phyloP scores from a whole-genome alignment of 1,284 basidiomycete species.

The Moniliella sp. region DNA sequence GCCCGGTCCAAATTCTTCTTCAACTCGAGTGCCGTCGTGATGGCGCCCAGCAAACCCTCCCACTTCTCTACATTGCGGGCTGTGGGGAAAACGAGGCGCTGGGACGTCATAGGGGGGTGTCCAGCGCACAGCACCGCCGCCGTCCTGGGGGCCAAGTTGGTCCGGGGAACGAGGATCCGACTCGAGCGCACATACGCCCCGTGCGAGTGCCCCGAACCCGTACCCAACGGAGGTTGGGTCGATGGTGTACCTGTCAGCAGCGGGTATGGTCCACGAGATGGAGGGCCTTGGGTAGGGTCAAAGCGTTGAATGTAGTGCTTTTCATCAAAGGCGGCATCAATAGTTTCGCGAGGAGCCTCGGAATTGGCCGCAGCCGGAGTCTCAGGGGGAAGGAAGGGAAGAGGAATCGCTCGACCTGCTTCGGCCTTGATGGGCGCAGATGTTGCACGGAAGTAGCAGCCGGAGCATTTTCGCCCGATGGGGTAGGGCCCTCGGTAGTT shows the following conservation, averaged over 20 bases:
- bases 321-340: conserved; percentile 15
- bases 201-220: conserved; percentile 14
- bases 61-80: conserved; percentile 27
- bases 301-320: conserved; percentile 26
- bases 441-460: too few species aligned
- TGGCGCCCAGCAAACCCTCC: conserved; percentile 30
- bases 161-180: conserved; percentile 22
- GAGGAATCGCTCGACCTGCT: too few species aligned
- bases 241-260: conserved; percentile 27
- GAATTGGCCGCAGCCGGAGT: conserved; percentile 1
- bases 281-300: conserved; percentile 4
- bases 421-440: too few species aligned
- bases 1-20: conserved; percentile 27
- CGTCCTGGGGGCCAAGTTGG: conserved; percentile 14
- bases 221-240: conserved; percentile 15
- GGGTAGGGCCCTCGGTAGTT: too few species aligned
- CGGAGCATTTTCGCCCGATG: too few species aligned
- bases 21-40: conserved; percentile 26
- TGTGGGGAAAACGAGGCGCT: conserved; percentile 25
- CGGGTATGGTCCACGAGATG: conserved; percentile 17
- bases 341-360: conserved; percentile 17
- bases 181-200: conserved; percentile 28
- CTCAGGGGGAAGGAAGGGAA: too few species aligned
- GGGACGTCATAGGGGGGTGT: conserved; percentile 9
- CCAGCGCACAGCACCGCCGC: conserved; percentile 17